Evolutionary conservation across 768 basidiomycete genomes (phyloP).

Genomic region (Serendipita sp.): DNA sequence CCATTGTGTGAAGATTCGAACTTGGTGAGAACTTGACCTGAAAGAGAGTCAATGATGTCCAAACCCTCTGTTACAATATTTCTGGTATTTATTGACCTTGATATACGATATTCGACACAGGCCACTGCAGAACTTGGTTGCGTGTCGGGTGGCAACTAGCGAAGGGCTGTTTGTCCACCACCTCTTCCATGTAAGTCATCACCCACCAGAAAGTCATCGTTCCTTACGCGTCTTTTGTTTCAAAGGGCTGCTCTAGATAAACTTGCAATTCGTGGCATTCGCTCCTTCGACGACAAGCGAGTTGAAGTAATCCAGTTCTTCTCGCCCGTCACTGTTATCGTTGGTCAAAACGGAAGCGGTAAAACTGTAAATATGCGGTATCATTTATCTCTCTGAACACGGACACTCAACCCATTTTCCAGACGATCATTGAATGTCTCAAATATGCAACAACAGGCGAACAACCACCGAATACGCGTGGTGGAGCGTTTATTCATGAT

Average conservation of each 20-base stretch:
- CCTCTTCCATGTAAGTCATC: not conserved
- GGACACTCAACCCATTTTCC: not conserved
- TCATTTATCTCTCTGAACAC: not conserved
- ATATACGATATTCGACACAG: too few relatives aligned
- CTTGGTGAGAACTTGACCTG: too few relatives aligned
- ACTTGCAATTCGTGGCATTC: slow-evolving; percentile 84
- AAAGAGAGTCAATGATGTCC: too few relatives aligned
- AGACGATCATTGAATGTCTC: slow-evolving; percentile 95
- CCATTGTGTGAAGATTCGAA: too few relatives aligned
- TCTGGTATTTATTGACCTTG: too few relatives aligned
- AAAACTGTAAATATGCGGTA: slow-evolving; percentile 44
- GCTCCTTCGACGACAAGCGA: slow-evolving; percentile 92
- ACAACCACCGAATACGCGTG: slow-evolving; percentile 91
- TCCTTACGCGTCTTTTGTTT: not conserved
- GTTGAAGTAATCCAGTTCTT: slow-evolving; percentile 93
- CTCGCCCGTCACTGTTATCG: slow-evolving; percentile 93
- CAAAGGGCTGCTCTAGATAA: slow-evolving; percentile 67
- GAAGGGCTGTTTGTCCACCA: not conserved
- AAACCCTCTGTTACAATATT: too few relatives aligned
- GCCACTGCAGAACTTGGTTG: too few relatives aligned
- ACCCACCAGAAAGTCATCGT: not conserved
- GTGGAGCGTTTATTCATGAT: slow-evolving; percentile 97
- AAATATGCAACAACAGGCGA: slow-evolving; percentile 99
- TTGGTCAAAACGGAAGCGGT: slow-evolving; percentile 95
- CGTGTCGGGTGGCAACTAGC: not conserved